Percentiles rank a stretch among this genome's conserved stretches.
Conservation (phyloP, 495 filamentous ascomycete species). For the Aspergillus sclerotiicarbonarius region DNA sequence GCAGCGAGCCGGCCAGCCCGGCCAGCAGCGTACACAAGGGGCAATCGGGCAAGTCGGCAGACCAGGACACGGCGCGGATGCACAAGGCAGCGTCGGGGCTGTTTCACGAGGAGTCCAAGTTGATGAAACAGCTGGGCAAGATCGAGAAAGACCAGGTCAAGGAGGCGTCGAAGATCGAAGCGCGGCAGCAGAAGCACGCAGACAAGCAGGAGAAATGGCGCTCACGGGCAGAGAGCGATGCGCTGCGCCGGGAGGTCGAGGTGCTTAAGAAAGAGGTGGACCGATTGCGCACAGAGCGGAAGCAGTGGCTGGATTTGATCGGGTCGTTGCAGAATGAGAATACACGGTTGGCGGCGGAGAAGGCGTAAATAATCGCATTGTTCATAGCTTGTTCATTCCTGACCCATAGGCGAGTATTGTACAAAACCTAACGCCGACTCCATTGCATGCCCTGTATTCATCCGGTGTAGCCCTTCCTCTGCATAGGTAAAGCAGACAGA, state of each 20-base stretch:
- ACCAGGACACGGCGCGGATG: conserved; percentile 17
- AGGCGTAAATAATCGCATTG: too few relatives aligned
- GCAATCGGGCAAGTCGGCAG: conserved; percentile 10
- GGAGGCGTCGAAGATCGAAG: conserved; percentile 42
- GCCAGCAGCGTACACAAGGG: conserved; percentile 18
- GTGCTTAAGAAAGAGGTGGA: conserved; percentile 54
- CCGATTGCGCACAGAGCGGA: conserved; percentile 55
- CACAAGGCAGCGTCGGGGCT: conserved; percentile 33
- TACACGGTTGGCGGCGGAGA: conserved; percentile 30
- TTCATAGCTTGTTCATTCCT: too few relatives aligned
- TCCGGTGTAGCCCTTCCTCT: too few relatives aligned
- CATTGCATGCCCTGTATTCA: too few relatives aligned
- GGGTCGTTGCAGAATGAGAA: conserved; percentile 67
- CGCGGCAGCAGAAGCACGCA: conserved; percentile 51
- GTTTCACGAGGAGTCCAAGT: conserved; percentile 36
- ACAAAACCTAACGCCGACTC: too few relatives aligned
- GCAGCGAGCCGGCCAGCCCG: conserved; percentile 17
- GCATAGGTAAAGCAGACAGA: too few relatives aligned
- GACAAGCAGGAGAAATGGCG: conserved; percentile 59
- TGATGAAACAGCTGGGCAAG: conserved; percentile 39
- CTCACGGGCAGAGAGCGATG: conserved; percentile 43
- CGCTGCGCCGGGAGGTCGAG: conserved; percentile 54
- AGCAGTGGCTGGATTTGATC: conserved; percentile 61
- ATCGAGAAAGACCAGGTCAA: conserved; percentile 41
- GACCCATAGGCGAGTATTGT: too few relatives aligned